Evolutionary conservation across 805 yeast species (phyloP).

Genomic region (Metschnikowia kunwiensis): DNA sequence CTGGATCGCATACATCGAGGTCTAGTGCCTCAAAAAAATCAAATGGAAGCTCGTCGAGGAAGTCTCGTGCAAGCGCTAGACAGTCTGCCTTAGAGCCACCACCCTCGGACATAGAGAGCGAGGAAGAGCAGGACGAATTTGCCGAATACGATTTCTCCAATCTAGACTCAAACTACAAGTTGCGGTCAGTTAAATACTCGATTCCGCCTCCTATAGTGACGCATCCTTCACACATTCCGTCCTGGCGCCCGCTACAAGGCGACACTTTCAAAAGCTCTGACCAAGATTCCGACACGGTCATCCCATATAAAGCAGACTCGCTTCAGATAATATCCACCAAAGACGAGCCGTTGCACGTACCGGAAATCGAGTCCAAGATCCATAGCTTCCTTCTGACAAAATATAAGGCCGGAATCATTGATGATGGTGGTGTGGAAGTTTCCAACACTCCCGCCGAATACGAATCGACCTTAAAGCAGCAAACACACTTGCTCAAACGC

Average conservation of each 20-base stretch:
- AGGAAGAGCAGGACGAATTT: not conserved
- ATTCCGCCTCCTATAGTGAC: constrained; percentile 37
- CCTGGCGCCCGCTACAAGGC: constrained; percentile 34
- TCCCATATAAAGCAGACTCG: constrained; percentile 20
- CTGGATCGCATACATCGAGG: not conserved
- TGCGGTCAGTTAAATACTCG: constrained; percentile 30
- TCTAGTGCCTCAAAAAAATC: not conserved
- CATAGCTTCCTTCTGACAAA: constrained; percentile 26
- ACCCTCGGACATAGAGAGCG: not conserved
- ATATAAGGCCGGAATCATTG: constrained; percentile 36
- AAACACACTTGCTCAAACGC: constrained; percentile 48
- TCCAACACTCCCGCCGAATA: constrained; percentile 52
- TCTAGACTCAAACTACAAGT: constrained; percentile 22
- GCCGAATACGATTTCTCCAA: constrained; percentile 7
- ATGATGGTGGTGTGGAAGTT: constrained; percentile 34
- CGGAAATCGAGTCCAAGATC: constrained; percentile 28
- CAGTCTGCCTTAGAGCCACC: not conserved
- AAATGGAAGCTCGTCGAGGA: constrained; percentile 1
- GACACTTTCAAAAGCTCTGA: constrained; percentile 18
- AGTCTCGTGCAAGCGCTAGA: not conserved
- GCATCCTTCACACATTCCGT: constrained; percentile 45
- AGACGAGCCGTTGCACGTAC: constrained; percentile 30
- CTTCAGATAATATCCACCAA: constrained; percentile 14
- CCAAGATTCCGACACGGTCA: constrained; percentile 18
- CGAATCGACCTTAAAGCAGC: constrained; percentile 52